A percentile compares a stretch with the other conserved stretches of the same genome.
phyloP scores from a whole-genome alignment of 495 filamentous ascomycete species.

The Trichoderma parareesei region DNA sequence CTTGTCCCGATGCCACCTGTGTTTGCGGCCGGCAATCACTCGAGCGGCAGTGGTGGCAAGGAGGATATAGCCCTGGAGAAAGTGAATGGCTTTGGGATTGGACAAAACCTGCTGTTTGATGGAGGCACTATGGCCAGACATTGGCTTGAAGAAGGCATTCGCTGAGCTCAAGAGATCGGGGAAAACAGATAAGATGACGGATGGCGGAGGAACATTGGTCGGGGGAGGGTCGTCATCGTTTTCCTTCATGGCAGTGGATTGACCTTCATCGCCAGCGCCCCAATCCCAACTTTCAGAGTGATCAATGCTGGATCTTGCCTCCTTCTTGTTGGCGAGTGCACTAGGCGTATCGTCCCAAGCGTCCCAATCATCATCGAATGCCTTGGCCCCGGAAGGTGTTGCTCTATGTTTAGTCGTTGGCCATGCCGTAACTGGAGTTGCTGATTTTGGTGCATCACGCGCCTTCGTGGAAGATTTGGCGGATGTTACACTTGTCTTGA shows the following conservation, averaged over 20 bases:
- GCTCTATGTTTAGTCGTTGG: constrained; percentile 23
- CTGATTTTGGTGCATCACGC: constrained; percentile 22
- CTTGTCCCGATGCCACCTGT: constrained; percentile 84
- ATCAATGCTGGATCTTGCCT: neutral
- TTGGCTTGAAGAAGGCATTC: constrained; percentile 45
- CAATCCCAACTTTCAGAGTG: constrained; percentile 30
- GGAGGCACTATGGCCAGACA: constrained; percentile 42
- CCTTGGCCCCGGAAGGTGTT: constrained; percentile 18
- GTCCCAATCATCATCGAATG: constrained; percentile 48
- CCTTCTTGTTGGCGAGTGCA: neutral
- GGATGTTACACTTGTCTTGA: constrained; percentile 30
- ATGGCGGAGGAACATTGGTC: constrained; percentile 84
- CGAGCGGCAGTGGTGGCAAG: constrained; percentile 62
- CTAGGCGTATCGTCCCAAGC: constrained; percentile 43
- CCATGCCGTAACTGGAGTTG: constrained; percentile 41
- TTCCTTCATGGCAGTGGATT: constrained; percentile 13
- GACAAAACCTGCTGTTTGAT: constrained; percentile 49
- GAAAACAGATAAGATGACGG: constrained; percentile 69
- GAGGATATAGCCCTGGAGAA: constrained; percentile 45
- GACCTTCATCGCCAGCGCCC: constrained; percentile 26
- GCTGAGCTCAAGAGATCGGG: constrained; percentile 54
- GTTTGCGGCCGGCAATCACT: constrained; percentile 75
- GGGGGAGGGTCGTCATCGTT: constrained; percentile 47
- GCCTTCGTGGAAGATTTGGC: constrained; percentile 15
- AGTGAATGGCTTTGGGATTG: constrained; percentile 44